Percentiles rank a stretch among this genome's conserved stretches.
Evolutionary conservation across 192 early-diverging fungal species (phyloP).

Genomic region (Kappamyces sp.): DNA sequence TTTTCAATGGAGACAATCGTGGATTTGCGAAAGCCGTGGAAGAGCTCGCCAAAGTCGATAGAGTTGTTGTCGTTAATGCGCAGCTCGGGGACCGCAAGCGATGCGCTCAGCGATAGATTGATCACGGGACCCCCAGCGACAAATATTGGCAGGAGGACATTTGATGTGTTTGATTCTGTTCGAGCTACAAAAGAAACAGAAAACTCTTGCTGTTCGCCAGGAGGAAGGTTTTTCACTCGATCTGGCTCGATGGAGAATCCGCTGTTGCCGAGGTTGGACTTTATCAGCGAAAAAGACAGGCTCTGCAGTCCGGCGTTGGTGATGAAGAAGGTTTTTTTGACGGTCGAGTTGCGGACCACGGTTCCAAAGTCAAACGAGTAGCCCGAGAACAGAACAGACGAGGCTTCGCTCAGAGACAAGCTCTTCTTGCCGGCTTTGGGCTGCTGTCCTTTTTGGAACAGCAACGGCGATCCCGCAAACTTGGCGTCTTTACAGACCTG

Average conservation of each 20-base stretch:
- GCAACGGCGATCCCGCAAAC: constrained; percentile 40
- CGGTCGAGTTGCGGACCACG: constrained; percentile 42
- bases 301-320: constrained; percentile 34
- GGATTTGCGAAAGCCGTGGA: constrained; percentile 44
- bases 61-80: constrained; percentile 19
- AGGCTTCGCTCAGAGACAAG: constrained; percentile 28
- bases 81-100: constrained; percentile 45
- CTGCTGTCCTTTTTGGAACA: constrained; percentile 33
- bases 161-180: constrained; percentile 35
- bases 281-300: constrained; percentile 38
- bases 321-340: constrained; percentile 34
- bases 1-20: constrained; percentile 39
- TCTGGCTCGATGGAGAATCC: constrained; percentile 53
- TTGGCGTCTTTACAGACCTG: constrained; percentile 24
- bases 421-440: constrained; percentile 14
- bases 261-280: constrained; percentile 25
- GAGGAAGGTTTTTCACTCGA: constrained; percentile 40
- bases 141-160: constrained; percentile 34
- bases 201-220: constrained; percentile 33
- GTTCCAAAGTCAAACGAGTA: constrained; percentile 55
- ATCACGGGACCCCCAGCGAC: constrained; percentile 47
- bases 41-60: constrained; percentile 50
- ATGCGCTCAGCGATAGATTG: constrained; percentile 33
- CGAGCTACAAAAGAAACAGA: constrained; percentile 36
- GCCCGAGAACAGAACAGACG: constrained; percentile 30